These are phyloP conservation scores for Metschnikowia gruessii DNA, from an alignment of 805 yeast species.

Conservation along the genomic window DNA sequence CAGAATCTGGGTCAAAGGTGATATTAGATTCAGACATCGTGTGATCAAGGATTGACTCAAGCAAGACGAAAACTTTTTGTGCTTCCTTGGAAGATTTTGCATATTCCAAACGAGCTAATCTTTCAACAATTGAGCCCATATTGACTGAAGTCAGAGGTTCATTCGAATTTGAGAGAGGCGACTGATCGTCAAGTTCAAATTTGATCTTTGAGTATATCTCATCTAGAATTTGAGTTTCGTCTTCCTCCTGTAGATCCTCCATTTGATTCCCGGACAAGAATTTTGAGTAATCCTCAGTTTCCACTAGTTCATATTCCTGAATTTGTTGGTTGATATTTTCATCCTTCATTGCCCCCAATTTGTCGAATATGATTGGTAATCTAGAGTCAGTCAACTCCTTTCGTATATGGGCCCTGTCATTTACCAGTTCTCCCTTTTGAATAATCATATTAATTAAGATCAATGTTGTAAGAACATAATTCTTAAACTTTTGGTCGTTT, in stretches of 20 bases:
- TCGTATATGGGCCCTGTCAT: slow-evolving; percentile 30
- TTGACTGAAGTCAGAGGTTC: slow-evolving; percentile 8
- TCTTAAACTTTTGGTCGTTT: slow-evolving; percentile 24
- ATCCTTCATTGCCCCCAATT: slow-evolving; percentile 30
- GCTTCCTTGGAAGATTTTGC: slow-evolving; percentile 27
- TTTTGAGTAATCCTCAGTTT: slow-evolving; percentile 39
- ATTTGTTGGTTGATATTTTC: slow-evolving; percentile 35
- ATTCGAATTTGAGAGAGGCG: not conserved
- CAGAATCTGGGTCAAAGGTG: slow-evolving; percentile 25
- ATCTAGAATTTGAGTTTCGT: slow-evolving; percentile 14
- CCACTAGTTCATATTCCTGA: slow-evolving; percentile 36
- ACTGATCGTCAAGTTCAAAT: slow-evolving; percentile 5
- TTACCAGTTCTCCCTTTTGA: slow-evolving; percentile 26
- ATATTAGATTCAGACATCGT: slow-evolving; percentile 26
- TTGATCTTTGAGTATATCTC: slow-evolving; percentile 18
- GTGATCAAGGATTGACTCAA: slow-evolving; percentile 34
- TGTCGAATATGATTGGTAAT: slow-evolving; percentile 34
- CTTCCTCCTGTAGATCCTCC: slow-evolving; percentile 7
- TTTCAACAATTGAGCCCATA: slow-evolving; percentile 27
- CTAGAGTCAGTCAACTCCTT: slow-evolving; percentile 38
- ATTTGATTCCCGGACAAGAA: slow-evolving; percentile 14
- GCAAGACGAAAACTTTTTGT: slow-evolving; percentile 24
- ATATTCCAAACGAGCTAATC: slow-evolving; percentile 27
- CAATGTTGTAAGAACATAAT: slow-evolving; percentile 37
- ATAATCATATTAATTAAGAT: slow-evolving; percentile 36